Evolutionary conservation across 2,329 filamentous ascomycete species (phyloP).

Genomic region (Venturiaceae sp.): DNA sequence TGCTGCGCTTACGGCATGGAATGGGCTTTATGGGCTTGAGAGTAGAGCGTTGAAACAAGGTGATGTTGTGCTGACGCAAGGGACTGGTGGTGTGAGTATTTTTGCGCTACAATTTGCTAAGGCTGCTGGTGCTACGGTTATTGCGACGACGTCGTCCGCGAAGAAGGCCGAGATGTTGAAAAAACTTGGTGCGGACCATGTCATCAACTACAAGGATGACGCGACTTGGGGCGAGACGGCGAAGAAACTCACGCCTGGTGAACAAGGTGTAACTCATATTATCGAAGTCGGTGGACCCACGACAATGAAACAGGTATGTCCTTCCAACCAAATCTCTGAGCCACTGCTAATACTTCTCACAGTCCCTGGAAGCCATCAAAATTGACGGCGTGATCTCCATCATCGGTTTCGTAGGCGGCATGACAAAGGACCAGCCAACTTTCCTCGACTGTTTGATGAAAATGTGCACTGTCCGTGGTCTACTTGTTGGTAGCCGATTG

Average conservation of each 20-base stretch:
- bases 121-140: conserved; percentile 45
- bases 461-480: conserved; percentile 46
- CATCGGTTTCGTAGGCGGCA: conserved; percentile 48
- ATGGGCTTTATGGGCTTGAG: conserved; percentile 41
- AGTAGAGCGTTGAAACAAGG: conserved; percentile 25
- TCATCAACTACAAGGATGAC: conserved; percentile 48
- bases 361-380: conserved; percentile 41
- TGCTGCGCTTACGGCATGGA: conserved; percentile 40
- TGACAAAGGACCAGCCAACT: conserved; percentile 37
- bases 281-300: conserved; percentile 56
- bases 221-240: conserved; percentile 46
- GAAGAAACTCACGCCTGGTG: conserved; percentile 38
- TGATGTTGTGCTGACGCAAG: conserved; percentile 52
- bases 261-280: conserved; percentile 50
- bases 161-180: conserved; percentile 42
- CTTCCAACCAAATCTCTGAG: neutral
- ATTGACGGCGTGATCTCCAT: conserved; percentile 46
- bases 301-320: neutral
- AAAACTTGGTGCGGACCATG: conserved; percentile 43
- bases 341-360: conserved; percentile 5
- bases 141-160: conserved; percentile 45
- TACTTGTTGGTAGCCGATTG: conserved; percentile 45
- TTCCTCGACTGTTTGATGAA: conserved; percentile 41
- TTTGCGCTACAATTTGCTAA: conserved; percentile 48
- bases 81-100: conserved; percentile 58